Evolutionary conservation across 129 eudicot genomes (phyloP).

Genomic region (Lactuca sativa): DNA sequence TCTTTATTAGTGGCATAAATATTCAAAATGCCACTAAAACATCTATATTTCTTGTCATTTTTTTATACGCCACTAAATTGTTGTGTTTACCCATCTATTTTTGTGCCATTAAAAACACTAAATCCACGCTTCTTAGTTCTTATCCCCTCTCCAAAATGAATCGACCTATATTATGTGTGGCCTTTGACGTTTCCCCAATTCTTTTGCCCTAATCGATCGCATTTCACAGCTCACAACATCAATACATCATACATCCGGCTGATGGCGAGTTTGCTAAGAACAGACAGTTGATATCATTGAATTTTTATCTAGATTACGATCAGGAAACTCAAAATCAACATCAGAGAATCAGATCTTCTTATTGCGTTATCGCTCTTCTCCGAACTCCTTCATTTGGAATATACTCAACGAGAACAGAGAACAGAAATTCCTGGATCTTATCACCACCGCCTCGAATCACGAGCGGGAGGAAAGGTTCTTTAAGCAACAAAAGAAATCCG

Average conservation of each 20-base stretch:
- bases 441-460: slow-evolving; percentile 20
- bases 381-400: slow-evolving; percentile 58
- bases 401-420: slow-evolving; percentile 37
- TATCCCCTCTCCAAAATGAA: no score
- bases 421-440: slow-evolving; percentile 26
- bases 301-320: slow-evolving; percentile 32
- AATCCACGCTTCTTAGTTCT: no score
- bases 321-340: slow-evolving; percentile 5
- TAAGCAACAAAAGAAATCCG: slow-evolving; percentile 19
- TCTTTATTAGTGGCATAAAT: no score
- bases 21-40: no score
- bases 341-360: slow-evolving; percentile 24
- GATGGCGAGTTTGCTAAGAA: slow-evolving; percentile 46
- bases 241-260: slow-evolving; percentile 38
- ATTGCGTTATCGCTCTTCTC: slow-evolving; percentile 61
- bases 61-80: no score
- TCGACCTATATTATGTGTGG: no score
- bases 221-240: no score
- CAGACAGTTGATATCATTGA: slow-evolving; percentile 40
- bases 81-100: no score
- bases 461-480: slow-evolving; percentile 36
- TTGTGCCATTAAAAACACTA: no score
- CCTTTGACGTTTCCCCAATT: no score
- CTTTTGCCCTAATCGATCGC: no score
- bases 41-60: no score